Conservation (phyloP, 2,329 filamentous ascomycete genomes). For the Microdochium nivale region DNA sequence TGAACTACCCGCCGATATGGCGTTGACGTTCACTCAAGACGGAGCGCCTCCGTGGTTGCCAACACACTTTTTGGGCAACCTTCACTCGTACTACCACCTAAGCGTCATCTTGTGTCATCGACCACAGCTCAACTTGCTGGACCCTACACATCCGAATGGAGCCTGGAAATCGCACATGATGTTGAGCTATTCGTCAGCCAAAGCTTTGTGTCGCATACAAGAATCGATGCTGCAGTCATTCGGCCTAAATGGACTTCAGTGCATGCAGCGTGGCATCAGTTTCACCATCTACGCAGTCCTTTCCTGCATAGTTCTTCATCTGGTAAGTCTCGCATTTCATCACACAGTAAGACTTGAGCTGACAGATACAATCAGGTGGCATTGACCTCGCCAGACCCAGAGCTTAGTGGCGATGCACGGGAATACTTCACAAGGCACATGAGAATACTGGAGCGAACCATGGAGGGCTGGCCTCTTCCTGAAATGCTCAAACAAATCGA, state of each 20-base stretch:
- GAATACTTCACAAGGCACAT: slow-evolving; percentile 91
- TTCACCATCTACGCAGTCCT: slow-evolving; percentile 91
- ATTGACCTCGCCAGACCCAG: slow-evolving; percentile 85
- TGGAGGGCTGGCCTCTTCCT: slow-evolving; percentile 75
- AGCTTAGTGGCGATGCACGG: slow-evolving; percentile 74
- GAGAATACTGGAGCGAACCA: slow-evolving; percentile 83
- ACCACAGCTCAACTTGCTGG: slow-evolving; percentile 73
- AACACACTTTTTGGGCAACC: slow-evolving; percentile 80
- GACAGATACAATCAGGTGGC: slow-evolving; percentile 54
- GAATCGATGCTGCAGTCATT: slow-evolving; percentile 72
- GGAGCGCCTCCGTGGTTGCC: slow-evolving; percentile 76
- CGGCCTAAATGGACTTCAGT: slow-evolving; percentile 72
- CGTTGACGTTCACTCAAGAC: slow-evolving; percentile 68
- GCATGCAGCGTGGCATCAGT: slow-evolving; percentile 90
- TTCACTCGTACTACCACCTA: slow-evolving; percentile 84
- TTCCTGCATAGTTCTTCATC: slow-evolving; percentile 84
- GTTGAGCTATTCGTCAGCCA: slow-evolving; percentile 76
- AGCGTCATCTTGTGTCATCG: slow-evolving; percentile 80
- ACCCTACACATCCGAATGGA: slow-evolving; percentile 60
- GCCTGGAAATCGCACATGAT: slow-evolving; percentile 85
- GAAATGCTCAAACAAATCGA: slow-evolving; percentile 89
- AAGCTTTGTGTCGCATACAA: slow-evolving; percentile 76
- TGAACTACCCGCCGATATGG: slow-evolving; percentile 70
- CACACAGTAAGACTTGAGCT: slow-evolving; percentile 3
- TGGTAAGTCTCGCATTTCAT: slow-evolving; percentile 51